phyloP scores from a whole-genome alignment of 441 rosid genomes.

The Dalechampia spathulata region DNA sequence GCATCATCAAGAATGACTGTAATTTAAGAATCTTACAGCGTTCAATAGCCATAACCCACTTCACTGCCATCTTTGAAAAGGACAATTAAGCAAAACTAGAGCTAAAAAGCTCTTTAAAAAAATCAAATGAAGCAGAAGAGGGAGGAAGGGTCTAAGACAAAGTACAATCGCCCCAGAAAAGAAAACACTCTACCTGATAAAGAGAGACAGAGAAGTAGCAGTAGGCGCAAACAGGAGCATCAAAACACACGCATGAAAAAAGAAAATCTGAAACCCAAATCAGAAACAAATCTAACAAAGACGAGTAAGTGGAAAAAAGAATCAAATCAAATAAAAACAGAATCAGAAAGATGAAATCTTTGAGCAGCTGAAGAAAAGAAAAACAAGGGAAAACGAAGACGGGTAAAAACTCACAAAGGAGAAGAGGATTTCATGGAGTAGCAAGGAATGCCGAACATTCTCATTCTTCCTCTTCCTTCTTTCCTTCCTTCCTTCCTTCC shows the following conservation, averaged over 20 bases:
- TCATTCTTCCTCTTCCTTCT: neutral
- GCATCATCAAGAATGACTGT: conserved; percentile 21
- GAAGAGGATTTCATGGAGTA: neutral
- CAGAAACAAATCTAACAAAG: neutral
- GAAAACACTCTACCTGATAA: neutral
- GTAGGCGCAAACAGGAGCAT: neutral
- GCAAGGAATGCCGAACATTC: conserved; percentile 5
- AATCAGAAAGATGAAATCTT: neutral
- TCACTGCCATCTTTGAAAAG: conserved; percentile 27
- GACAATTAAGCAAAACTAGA: neutral
- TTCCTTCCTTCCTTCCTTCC: too few species aligned
- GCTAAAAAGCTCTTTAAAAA: neutral
- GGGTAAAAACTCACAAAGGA: neutral
- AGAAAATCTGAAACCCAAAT: neutral
- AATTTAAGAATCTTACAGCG: conserved; percentile 17
- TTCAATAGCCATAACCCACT: conserved; percentile 15
- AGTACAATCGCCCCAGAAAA: too few species aligned
- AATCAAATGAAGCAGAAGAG: neutral
- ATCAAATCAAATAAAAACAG: neutral
- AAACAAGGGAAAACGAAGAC: neutral
- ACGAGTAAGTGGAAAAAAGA: neutral
- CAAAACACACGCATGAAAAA: neutral
- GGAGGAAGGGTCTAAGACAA: neutral
- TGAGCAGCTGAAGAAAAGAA: neutral
- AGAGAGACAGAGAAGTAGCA: too few species aligned